Evolutionary conservation across 768 basidiomycete genomes (phyloP).

Genomic region (Xerocomellus chrysenteron): DNA sequence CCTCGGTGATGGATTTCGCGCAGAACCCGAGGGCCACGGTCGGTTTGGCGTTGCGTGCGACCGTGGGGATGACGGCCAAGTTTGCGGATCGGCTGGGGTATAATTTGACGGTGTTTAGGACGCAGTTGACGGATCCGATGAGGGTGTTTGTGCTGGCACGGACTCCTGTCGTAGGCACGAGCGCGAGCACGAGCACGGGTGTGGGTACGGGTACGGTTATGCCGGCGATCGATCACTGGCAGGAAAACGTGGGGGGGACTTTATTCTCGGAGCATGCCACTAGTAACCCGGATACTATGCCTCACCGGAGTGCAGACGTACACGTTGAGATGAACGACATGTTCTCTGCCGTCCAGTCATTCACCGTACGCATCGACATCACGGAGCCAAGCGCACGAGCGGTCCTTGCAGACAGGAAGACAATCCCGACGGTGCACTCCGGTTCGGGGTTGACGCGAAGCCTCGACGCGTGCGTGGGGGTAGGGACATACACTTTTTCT

Average conservation of each 20-base stretch:
- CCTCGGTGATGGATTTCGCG: slow-evolving; percentile 11
- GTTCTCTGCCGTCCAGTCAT: slow-evolving; percentile 1
- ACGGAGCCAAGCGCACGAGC: slow-evolving; percentile 16
- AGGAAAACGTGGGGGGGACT: not conserved
- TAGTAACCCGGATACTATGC: not conserved
- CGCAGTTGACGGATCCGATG: slow-evolving; percentile 8
- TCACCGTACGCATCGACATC: slow-evolving; percentile 21
- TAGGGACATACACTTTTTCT: slow-evolving; percentile 15
- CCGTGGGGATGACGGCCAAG: not conserved
- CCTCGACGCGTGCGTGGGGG: slow-evolving; percentile 5
- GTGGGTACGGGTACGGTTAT: not conserved
- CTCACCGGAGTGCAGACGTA: not conserved
- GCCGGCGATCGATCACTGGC: slow-evolving; percentile 3
- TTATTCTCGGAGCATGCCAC: not conserved
- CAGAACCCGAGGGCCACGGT: slow-evolving; percentile 9
- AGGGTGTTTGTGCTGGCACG: slow-evolving; percentile 20
- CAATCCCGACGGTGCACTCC: slow-evolving; percentile 7
- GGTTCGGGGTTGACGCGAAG: not conserved
- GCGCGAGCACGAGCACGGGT: not conserved
- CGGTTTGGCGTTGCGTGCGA: slow-evolving; percentile 18
- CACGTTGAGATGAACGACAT: slow-evolving; percentile 16
- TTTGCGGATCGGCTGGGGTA: slow-evolving; percentile 12
- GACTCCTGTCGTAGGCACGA: slow-evolving; percentile 9
- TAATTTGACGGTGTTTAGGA: slow-evolving; percentile 18
- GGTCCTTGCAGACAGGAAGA: slow-evolving; percentile 6